phyloP scores from a whole-genome alignment of 345 rosid species.

The Excoecaria cochinchinensis region DNA sequence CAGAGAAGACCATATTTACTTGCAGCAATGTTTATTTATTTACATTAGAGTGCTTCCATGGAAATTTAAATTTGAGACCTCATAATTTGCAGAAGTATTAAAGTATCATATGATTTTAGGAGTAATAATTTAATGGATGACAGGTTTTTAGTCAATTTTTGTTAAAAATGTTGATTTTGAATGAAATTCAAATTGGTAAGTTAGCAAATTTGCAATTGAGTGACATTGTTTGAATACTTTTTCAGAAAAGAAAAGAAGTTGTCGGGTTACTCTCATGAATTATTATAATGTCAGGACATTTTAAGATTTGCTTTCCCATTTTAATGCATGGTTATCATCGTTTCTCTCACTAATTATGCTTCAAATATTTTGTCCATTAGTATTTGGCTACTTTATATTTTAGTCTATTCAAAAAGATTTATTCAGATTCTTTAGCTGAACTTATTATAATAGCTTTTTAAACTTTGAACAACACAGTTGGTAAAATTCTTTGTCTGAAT shows the following conservation, averaged over 20 bases:
- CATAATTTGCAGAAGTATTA: no score
- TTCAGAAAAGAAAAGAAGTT: conserved; percentile 7
- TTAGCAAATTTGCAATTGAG: no score
- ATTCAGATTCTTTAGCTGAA: conserved; percentile 14
- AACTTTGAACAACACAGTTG: not conserved
- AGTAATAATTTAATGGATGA: conserved; percentile 24
- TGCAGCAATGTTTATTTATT: no score
- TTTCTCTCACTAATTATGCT: not conserved
- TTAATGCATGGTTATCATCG: not conserved
- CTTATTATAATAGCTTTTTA: not conserved
- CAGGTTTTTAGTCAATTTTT: conserved; percentile 20
- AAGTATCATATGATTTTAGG: no score
- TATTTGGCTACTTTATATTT: conserved; percentile 1
- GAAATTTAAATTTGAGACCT: no score
- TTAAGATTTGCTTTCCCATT: not conserved
- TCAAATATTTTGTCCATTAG: conserved; percentile 11
- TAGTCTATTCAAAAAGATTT: conserved; percentile 24
- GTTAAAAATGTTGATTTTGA: conserved; percentile 28
- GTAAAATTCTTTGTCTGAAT: not conserved
- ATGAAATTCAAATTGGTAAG: not conserved
- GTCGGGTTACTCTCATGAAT: not conserved
- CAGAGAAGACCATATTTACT: no score
- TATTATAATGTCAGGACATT: not conserved
- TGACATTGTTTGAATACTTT: not conserved
- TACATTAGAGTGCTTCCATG: no score